These are phyloP conservation scores for Colletotrichum higginsianum DNA, from an alignment of 2,329 filamentous ascomycete genomes.

Conservation along the genomic window DNA sequence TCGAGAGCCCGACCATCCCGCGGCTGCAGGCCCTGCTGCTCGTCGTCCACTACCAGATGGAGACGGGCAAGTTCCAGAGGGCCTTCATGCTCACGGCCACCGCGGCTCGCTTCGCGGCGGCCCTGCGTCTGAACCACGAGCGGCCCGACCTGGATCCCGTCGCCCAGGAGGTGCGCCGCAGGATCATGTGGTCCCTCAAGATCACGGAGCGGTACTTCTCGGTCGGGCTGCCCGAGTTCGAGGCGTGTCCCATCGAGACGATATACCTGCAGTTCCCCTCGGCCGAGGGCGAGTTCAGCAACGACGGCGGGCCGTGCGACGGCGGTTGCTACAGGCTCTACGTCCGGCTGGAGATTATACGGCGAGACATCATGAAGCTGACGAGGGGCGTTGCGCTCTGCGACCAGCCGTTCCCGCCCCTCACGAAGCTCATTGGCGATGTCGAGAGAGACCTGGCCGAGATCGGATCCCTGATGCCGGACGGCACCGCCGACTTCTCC, in stretches of 20 bases:
- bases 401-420: constrained; percentile 44
- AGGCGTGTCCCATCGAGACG: constrained; percentile 56
- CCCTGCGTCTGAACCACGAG: constrained; percentile 58
- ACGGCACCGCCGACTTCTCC: constrained; percentile 38
- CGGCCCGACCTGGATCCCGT: constrained; percentile 51
- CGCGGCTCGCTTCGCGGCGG: constrained; percentile 54
- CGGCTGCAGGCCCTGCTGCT: constrained; percentile 60
- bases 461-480: constrained; percentile 42
- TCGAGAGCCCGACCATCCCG: constrained; percentile 48
- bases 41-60: constrained; percentile 61
- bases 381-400: constrained; percentile 44
- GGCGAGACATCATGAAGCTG: constrained; percentile 47
- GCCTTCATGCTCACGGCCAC: constrained; percentile 57
- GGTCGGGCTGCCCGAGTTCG: constrained; percentile 58
- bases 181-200: constrained; percentile 59
- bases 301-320: constrained; percentile 32
- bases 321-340: constrained; percentile 43
- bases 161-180: constrained; percentile 55
- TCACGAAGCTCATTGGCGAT: constrained; percentile 44
- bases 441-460: constrained; percentile 42
- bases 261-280: constrained; percentile 59
- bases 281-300: constrained; percentile 59
- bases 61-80: constrained; percentile 59
- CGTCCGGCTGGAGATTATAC: constrained; percentile 45
- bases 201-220: constrained; percentile 58